Base-by-base conservation (phyloP, 306 rosid species). In the Cicer arietinum region DNA sequence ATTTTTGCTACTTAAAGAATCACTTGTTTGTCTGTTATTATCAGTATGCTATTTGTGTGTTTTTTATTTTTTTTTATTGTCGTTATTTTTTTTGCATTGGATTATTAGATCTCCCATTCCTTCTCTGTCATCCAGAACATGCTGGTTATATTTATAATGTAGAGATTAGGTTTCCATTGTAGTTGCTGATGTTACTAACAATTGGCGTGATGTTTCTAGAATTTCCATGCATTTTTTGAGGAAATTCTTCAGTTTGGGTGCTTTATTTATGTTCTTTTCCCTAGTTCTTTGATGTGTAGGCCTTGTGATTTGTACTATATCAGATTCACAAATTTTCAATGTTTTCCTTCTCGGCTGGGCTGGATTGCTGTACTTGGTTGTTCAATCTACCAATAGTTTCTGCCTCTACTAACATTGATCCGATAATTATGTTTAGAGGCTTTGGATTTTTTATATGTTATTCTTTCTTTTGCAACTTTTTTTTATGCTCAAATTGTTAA, bases 151-250 rank as follows among this genome's bases (percentile, higher is more conserved):
- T 69, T 43, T 14, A 30, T 59, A 59, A 8, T 57, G 4, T 14
- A 7, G 54, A 41, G 35, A 7, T 30, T 51, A 58, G 30, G 48
- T 14, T 57, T 57, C 63, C 40, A 57, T 66, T 16, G 68, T 44
- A n/a, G 47, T 18, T 69, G 57, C 64, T 53, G 77, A 76, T 69
- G 37, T 30, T 45, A 62, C 68, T 42, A 7, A 11, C 68, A 62
- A 37, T 43, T 69, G 69, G 20, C 30, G 5, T 74, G 39, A 2
- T 58, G 35, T n/a, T 62, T 62, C 73, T 50, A 18, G 48, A 60
- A 12, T 40, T 44, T 4, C 37, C 25, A 35, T 35, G 57, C 25
- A 1, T 14, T 53, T 10, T 37, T 16, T 9, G 7, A 43, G 47
- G 37, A 51, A 75, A 52, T 20, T 75, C 44, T n/a, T 62, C 13